A percentile compares a stretch with the other conserved stretches of the same genome.
phyloP scores from a whole-genome alignment of 805 yeast species.

The Tetrapisispora taiwanensis region DNA sequence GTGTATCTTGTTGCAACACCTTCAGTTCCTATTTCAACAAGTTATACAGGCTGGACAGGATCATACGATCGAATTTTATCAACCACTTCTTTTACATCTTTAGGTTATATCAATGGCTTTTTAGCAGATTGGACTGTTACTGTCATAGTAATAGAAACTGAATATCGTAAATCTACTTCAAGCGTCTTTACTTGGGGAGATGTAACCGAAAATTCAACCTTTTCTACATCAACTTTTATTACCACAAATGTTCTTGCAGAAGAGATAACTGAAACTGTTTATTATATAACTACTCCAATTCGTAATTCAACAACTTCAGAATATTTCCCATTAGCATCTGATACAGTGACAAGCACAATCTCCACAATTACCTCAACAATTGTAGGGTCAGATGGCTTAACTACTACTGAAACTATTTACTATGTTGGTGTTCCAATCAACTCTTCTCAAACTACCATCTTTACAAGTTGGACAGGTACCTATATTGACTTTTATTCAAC shows the following conservation, averaged over 20 bases:
- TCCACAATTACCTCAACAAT: constrained; percentile 2
- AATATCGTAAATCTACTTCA: not conserved
- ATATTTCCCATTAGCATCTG: not conserved
- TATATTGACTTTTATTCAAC: not conserved
- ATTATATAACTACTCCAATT: not conserved
- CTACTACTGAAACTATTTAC: not conserved
- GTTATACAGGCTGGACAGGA: not conserved
- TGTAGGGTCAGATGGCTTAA: constrained; percentile 4
- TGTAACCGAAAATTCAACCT: not conserved
- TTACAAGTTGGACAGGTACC: not conserved
- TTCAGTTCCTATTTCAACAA: not conserved
- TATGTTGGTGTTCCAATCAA: not conserved
- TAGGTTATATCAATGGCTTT: not conserved
- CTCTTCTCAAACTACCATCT: not conserved
- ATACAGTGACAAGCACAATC: not conserved
- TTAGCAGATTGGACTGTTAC: not conserved
- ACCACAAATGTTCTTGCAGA: not conserved
- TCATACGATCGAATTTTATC: not conserved
- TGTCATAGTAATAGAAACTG: not conserved
- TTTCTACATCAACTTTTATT: not conserved
- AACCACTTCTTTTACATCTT: constrained; percentile 6
- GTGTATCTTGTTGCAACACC: not conserved
- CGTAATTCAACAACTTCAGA: not conserved
- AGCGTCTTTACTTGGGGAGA: not conserved
- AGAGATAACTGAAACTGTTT: not conserved